Percentiles rank a stretch among this genome's conserved stretches.
Evolutionary conservation across 2,329 filamentous ascomycete species (phyloP).

Genomic region (Zymoseptoria tritici): DNA sequence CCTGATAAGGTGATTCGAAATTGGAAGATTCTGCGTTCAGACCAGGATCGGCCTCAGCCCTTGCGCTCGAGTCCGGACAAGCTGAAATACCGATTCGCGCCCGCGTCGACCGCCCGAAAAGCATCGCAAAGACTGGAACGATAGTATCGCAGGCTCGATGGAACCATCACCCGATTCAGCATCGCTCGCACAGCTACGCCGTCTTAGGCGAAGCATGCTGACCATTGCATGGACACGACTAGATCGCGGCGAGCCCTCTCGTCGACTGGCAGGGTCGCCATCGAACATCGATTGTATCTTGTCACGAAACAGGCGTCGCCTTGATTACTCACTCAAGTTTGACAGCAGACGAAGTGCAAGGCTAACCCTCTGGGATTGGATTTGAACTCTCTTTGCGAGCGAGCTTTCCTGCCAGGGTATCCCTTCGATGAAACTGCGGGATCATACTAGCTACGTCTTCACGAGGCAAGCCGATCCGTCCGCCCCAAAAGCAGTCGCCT

Average conservation of each 20-base stretch:
- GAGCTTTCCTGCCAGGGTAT: not conserved
- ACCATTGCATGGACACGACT: no score
- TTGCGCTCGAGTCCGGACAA: no score
- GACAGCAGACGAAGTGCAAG: not conserved
- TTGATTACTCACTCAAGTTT: not conserved
- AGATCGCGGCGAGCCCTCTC: no score
- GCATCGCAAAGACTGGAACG: no score
- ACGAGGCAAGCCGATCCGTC: not conserved
- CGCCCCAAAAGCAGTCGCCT: not conserved
- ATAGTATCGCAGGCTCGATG: no score
- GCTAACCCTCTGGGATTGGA: no score
- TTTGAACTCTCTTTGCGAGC: not conserved
- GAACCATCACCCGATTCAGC: not conserved
- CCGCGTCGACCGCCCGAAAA: no score
- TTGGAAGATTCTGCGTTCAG: no score
- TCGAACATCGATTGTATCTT: not conserved
- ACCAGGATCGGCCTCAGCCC: no score
- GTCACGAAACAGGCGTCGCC: not conserved
- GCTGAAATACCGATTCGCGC: no score
- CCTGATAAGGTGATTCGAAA: no score
- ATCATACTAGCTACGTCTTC: not conserved
- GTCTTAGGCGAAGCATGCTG: not conserved
- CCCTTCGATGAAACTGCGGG: not conserved
- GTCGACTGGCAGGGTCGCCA: no score
- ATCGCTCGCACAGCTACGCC: not conserved